phyloP scores from a whole-genome alignment of 2,329 filamentous ascomycete species.

The Ascomycota sp. region DNA sequence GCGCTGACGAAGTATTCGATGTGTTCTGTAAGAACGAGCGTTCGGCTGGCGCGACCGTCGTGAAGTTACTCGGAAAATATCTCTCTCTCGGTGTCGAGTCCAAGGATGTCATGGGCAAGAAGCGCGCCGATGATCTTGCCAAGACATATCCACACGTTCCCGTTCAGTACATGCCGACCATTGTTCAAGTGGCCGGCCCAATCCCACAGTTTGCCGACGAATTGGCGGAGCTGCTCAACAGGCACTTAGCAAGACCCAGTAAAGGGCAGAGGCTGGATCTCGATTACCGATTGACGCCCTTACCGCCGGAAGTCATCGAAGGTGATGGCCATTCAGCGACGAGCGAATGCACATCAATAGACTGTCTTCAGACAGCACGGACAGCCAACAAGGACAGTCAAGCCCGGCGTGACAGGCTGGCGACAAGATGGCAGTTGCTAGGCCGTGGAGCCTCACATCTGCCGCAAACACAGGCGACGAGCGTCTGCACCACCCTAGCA shows the following conservation, averaged over 20 bases:
- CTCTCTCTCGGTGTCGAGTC: slow-evolving; percentile 16
- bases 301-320: slow-evolving; percentile 6
- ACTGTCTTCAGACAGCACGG: slow-evolving; percentile 10
- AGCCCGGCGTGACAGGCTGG: slow-evolving; percentile 11
- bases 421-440: slow-evolving; percentile 19
- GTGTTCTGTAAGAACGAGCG: slow-evolving; percentile 18
- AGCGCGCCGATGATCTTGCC: slow-evolving; percentile 13
- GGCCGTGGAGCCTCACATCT: slow-evolving; percentile 43
- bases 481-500: slow-evolving; percentile 53
- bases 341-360: slow-evolving; percentile 1
- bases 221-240: slow-evolving; percentile 19
- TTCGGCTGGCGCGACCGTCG: slow-evolving; percentile 19
- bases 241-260: slow-evolving; percentile 19
- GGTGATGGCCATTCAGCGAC: background rate
- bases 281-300: slow-evolving; percentile 17
- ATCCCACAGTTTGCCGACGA: slow-evolving; percentile 16
- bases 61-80: slow-evolving; percentile 22
- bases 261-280: slow-evolving; percentile 16
- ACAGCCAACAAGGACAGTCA: slow-evolving; percentile 10
- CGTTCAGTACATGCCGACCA: slow-evolving; percentile 18
- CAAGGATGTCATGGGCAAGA: slow-evolving; percentile 10
- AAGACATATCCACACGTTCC: slow-evolving; percentile 22
- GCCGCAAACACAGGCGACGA: slow-evolving; percentile 55
- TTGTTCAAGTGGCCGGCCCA: slow-evolving; percentile 19
- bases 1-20: slow-evolving; percentile 17